Percentiles rank a stretch among this genome's conserved stretches.
phyloP scores from a whole-genome alignment of 495 filamentous ascomycete species.

The Pseudevernia furfuracea region DNA sequence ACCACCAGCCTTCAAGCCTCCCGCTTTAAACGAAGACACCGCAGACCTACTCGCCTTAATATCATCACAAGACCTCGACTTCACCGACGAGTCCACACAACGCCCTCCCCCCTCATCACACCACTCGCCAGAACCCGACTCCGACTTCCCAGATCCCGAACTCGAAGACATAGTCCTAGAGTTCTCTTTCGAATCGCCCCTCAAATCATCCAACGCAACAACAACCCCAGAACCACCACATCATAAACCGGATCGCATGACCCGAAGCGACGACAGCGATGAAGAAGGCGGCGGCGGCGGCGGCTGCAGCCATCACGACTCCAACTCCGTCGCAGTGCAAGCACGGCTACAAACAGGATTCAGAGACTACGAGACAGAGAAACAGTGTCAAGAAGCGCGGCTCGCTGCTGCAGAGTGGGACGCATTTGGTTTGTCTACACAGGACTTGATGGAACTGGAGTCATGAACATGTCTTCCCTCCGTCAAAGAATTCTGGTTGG shows the following conservation, averaged over 20 bases:
- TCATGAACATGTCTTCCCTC: constrained; percentile 7
- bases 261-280: neutral
- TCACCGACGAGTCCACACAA: constrained; percentile 8
- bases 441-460: constrained; percentile 16
- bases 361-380: neutral
- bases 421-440: constrained; percentile 11
- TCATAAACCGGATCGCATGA: neutral
- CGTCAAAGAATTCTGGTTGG: too few relatives aligned
- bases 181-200: neutral
- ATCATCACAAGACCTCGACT: constrained; percentile 26
- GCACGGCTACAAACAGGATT: neutral
- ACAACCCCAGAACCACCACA: neutral
- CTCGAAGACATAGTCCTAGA: constrained; percentile 12
- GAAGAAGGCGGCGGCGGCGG: neutral
- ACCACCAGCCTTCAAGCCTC: neutral
- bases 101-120: too few relatives aligned
- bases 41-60: constrained; percentile 20
- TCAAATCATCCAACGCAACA: neutral
- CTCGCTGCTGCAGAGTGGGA: constrained; percentile 9
- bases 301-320: neutral
- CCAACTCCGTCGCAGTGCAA: neutral
- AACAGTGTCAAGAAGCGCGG: neutral
- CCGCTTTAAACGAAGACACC: neutral
- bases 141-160: constrained; percentile 17
- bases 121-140: constrained; percentile 4